Evolutionary conservation across 2,329 filamentous ascomycete genomes (phyloP).

Genomic region (Cordyceps cateniannulata): DNA sequence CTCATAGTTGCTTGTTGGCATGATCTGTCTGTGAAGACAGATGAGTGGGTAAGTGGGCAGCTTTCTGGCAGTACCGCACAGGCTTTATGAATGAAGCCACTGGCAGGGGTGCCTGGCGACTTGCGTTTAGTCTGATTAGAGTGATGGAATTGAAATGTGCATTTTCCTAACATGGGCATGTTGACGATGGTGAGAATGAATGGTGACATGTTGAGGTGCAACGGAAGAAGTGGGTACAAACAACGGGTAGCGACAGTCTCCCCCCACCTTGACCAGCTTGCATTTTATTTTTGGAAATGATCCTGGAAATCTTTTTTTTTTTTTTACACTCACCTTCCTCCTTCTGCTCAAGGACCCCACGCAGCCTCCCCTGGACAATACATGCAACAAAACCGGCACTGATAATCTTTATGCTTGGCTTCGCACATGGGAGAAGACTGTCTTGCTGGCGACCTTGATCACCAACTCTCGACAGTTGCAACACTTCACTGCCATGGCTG

Average conservation of each 20-base stretch:
- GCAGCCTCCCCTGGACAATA: too few relatives aligned
- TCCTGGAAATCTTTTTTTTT: neutral
- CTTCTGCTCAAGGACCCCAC: neutral
- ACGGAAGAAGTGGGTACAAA: neutral
- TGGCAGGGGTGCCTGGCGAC: neutral
- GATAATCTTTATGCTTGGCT: neutral
- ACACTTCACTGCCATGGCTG: conserved; percentile 26
- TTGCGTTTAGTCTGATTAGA: conserved; percentile 2
- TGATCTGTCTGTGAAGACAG: neutral
- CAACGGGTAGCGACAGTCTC: neutral
- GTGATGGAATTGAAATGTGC: conserved; percentile 1
- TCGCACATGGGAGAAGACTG: neutral
- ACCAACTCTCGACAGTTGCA: neutral
- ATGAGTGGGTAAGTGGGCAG: neutral
- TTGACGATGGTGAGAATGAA: neutral
- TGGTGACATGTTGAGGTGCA: neutral
- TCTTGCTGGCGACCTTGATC: neutral
- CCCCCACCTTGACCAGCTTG: neutral
- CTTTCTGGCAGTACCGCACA: neutral
- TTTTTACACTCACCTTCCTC: neutral
- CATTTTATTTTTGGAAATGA: neutral
- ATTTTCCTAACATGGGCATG: neutral
- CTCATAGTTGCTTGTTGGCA: neutral
- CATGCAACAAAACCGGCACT: neutral
- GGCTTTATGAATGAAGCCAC: neutral